Conservation (phyloP, 352 stramenopile genomes). For the Blastocystis sp. region DNA sequence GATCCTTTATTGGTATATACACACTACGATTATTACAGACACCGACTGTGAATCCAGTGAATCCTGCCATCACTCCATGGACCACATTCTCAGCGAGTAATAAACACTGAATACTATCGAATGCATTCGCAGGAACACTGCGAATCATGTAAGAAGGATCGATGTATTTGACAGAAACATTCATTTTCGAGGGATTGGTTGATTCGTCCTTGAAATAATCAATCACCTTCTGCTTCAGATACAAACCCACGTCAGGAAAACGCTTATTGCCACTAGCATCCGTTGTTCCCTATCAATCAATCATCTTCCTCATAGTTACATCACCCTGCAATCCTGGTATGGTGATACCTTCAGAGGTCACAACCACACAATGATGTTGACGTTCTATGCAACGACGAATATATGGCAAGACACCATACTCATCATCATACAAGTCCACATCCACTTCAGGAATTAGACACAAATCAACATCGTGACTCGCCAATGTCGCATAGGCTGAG, state of each 20-base stretch:
- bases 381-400: slow-evolving; percentile 68
- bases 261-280: slow-evolving; percentile 80
- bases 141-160: slow-evolving; percentile 94
- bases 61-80: slow-evolving; percentile 92
- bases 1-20: slow-evolving; percentile 77
- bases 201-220: slow-evolving; percentile 80
- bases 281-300: background rate
- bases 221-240: slow-evolving; percentile 87
- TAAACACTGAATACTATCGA: slow-evolving; percentile 90
- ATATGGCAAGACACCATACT: slow-evolving; percentile 67
- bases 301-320: background rate
- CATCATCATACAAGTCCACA: slow-evolving; percentile 44
- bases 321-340: slow-evolving; percentile 52
- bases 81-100: slow-evolving; percentile 92
- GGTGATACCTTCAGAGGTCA: slow-evolving; percentile 86
- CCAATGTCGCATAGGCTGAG: slow-evolving; percentile 82
- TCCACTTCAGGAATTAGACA: slow-evolving; percentile 91
- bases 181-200: slow-evolving; percentile 71
- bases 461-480: slow-evolving; percentile 90
- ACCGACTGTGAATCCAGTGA: slow-evolving; percentile 89
- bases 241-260: slow-evolving; percentile 72
- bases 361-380: slow-evolving; percentile 90
- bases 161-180: slow-evolving; percentile 88
- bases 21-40: slow-evolving; percentile 92
- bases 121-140: slow-evolving; percentile 81